Evolutionary conservation across 345 rosid genomes (phyloP), one percentile per base, ranked within the genome.

Genomic region (Moricandia moricandioides): DNA sequence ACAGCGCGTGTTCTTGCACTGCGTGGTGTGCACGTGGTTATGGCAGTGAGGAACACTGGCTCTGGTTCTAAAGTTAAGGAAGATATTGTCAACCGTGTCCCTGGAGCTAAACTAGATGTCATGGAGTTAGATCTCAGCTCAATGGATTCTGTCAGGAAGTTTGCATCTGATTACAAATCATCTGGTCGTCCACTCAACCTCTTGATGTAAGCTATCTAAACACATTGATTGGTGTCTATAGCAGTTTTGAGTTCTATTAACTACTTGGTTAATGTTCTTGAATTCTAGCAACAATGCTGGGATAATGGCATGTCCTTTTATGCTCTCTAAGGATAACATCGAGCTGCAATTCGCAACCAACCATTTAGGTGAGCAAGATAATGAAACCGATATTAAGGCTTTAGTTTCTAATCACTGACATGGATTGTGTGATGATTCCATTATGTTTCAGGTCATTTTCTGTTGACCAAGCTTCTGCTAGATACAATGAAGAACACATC

Each of bases 71-170:
- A 83, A 54, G 82, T 83, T 31, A 85, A 82, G 40, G 89, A 85
- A 67, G 71, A 83, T 33, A 87, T 87, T 9, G 60, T 81, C 21
- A 85, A 77, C 30, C 71, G 86, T 74, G 83, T 81, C 62, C 85
- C 90, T 24, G 65, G 77, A 2, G 90, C 95, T 59, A 89, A 86
- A 75, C 69, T 89, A 6, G 90, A 87, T 52, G 83, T 83, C 72
- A 86, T 85, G 90, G 89, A 87, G 79, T 76, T 87, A 78, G 91
- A 89, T 83, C 88, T 89, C 29, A 83, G 86, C 72, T 89, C 90
- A 12, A 39, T 85, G 82, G 83, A 78, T 5, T 89, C 91, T 14
- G 84, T 89, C 8, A 77, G 78, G 65, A 85, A 86, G 17, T 89
- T 89, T 67, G 88, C 88, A 2, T 76, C 85, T 7, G 83, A 85